These are phyloP conservation scores for Heteromeles arbutifolia DNA, from an alignment of 306 rosid species.

Conservation along the genomic window DNA sequence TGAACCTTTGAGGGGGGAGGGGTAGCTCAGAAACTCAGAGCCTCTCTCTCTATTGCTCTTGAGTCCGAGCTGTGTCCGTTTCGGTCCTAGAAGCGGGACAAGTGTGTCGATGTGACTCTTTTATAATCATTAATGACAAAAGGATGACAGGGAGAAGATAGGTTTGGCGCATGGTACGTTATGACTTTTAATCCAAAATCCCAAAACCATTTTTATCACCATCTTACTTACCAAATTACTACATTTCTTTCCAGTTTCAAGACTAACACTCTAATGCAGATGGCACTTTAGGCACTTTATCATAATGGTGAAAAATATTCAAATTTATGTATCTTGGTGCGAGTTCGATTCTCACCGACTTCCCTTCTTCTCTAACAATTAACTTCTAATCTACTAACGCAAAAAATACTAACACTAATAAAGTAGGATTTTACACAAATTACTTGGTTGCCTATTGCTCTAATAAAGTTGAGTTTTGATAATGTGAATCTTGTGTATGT, in stretches of 20 bases:
- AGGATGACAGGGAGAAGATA: neutral
- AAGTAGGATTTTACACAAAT: neutral
- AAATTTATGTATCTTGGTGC: rapidly evolving
- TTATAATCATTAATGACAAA: neutral
- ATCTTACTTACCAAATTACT: neutral
- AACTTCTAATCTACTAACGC: too few species aligned
- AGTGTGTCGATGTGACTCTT: neutral
- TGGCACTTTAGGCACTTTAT: too few species aligned
- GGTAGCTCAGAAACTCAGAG: neutral
- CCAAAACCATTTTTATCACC: neutral
- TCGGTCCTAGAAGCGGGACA: neutral
- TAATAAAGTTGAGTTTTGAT: neutral
- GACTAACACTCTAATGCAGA: neutral
- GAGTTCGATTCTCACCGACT: too few species aligned
- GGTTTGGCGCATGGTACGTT: neutral
- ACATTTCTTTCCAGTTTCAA: neutral
- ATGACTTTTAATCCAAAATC: neutral
- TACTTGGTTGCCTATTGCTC: neutral
- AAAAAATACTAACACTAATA: too few species aligned
- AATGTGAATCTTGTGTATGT: neutral
- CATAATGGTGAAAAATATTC: too few species aligned
- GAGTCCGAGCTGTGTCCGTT: neutral
- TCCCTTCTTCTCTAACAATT: too few species aligned
- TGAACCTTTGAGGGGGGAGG: neutral
- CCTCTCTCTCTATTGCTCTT: neutral